Conservation (phyloP, 805 yeast species). For the Lipomyces japonicus region DNA sequence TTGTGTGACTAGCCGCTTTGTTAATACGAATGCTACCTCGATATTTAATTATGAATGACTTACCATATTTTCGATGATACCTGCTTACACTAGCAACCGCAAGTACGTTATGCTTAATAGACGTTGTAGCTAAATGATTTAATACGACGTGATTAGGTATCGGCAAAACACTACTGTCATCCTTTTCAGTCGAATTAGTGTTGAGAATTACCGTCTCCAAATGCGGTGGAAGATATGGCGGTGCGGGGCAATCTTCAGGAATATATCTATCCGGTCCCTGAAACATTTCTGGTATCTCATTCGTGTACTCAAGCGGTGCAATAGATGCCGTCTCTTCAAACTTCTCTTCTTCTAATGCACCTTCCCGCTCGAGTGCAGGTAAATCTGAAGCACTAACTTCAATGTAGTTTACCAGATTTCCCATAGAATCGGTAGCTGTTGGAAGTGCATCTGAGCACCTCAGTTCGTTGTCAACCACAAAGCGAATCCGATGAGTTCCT, state of each 20-base stretch:
- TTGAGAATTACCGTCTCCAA: slow-evolving; percentile 89
- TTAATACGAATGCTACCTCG: neutral
- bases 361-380: slow-evolving; percentile 30
- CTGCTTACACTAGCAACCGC: slow-evolving; percentile 91
- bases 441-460: slow-evolving; percentile 83
- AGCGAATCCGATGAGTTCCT: slow-evolving; percentile 90
- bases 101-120: slow-evolving; percentile 86
- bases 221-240: slow-evolving; percentile 97
- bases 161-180: slow-evolving; percentile 82
- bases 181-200: slow-evolving; percentile 61
- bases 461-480: slow-evolving; percentile 90
- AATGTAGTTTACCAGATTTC: slow-evolving; percentile 87
- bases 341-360: slow-evolving; percentile 22
- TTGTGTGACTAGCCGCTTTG: slow-evolving; percentile 46
- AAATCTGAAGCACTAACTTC: slow-evolving; percentile 48
- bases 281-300: slow-evolving; percentile 44
- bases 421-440: slow-evolving; percentile 97
- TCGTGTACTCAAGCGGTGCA: slow-evolving; percentile 35
- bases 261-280: slow-evolving; percentile 41
- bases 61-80: slow-evolving; percentile 78
- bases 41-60: neutral
- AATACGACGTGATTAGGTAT: slow-evolving; percentile 93
- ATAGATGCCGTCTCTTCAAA: slow-evolving; percentile 23
- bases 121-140: slow-evolving; percentile 92
- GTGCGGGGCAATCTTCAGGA: slow-evolving; percentile 56